phyloP scores from a whole-genome alignment of 2,329 filamentous ascomycete genomes.

The Boeremia lycopersici region DNA sequence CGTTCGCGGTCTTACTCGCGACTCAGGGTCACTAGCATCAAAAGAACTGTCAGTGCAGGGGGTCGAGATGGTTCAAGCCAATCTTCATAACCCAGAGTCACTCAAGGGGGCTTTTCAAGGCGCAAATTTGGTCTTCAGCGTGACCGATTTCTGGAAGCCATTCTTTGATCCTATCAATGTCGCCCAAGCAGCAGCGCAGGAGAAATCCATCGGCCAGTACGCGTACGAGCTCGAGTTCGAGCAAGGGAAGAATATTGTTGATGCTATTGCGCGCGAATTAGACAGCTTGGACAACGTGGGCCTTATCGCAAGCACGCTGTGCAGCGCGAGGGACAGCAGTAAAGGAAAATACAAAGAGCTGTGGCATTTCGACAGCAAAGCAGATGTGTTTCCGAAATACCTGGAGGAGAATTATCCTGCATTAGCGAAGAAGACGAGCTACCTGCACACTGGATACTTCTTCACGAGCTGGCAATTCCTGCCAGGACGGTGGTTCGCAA shows the following conservation, averaged over 20 bases:
- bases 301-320: slow-evolving; percentile 31
- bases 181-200: slow-evolving; percentile 21
- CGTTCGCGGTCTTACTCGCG: slow-evolving; percentile 57
- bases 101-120: slow-evolving; percentile 46
- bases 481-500: slow-evolving; percentile 23
- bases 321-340: slow-evolving; percentile 29
- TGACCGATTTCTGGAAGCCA: slow-evolving; percentile 44
- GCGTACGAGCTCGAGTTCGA: slow-evolving; percentile 34
- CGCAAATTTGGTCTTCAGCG: slow-evolving; percentile 48
- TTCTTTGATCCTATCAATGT: slow-evolving; percentile 23
- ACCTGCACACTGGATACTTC: slow-evolving; percentile 28
- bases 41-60: slow-evolving; percentile 36
- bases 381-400: slow-evolving; percentile 29
- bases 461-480: slow-evolving; percentile 28
- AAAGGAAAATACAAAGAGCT: slow-evolving; percentile 28
- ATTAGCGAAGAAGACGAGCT: slow-evolving; percentile 27
- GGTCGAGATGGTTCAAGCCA: slow-evolving; percentile 47
- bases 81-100: slow-evolving; percentile 41
- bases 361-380: slow-evolving; percentile 41
- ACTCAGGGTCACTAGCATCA: slow-evolving; percentile 20
- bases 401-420: slow-evolving; percentile 24
- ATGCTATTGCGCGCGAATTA: slow-evolving; percentile 29
- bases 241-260: slow-evolving; percentile 37
- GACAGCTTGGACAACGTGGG: slow-evolving; percentile 27
- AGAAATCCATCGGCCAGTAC: slow-evolving; percentile 24